These are phyloP conservation scores for Globisporangium echinulatum DNA, from an alignment of 352 stramenopile species.

Conservation along the genomic window DNA sequence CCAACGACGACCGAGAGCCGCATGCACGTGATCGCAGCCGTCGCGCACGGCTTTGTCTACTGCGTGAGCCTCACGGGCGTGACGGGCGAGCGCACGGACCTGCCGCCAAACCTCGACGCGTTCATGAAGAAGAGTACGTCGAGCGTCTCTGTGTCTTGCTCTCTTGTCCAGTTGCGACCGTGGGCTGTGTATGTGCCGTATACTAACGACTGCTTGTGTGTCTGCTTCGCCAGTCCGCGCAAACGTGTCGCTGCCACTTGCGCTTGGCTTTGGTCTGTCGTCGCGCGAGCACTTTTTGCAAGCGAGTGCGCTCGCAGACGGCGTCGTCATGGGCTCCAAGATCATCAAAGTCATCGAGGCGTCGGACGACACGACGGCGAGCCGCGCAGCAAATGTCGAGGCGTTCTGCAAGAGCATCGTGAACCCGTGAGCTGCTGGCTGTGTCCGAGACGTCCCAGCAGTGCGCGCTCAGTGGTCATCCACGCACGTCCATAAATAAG, in stretches of 20 bases:
- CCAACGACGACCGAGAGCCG: slow-evolving; percentile 95
- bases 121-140: slow-evolving; percentile 90
- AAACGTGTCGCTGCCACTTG: slow-evolving; percentile 87
- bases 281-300: slow-evolving; percentile 88
- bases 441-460: neutral
- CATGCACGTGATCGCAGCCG: slow-evolving; percentile 76
- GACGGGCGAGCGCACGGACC: slow-evolving; percentile 87
- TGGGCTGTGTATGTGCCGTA: neutral
- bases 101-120: slow-evolving; percentile 90
- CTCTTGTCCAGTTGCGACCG: neutral
- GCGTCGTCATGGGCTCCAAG: slow-evolving; percentile 86
- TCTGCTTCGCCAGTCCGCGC: slow-evolving; percentile 51
- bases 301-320: slow-evolving; percentile 90
- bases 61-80: slow-evolving; percentile 89
- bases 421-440: slow-evolving; percentile 13
- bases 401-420: slow-evolving; percentile 77
- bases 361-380: slow-evolving; percentile 48
- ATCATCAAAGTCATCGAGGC: slow-evolving; percentile 84
- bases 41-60: slow-evolving; percentile 84
- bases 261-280: slow-evolving; percentile 97
- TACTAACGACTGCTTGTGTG: slow-evolving; percentile 4
- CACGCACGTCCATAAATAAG: neutral
- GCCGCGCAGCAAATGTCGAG: slow-evolving; percentile 65
- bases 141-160: neutral
- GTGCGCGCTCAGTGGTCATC: neutral